Evolutionary conservation across 805 yeast genomes (phyloP), one percentile per base, ranked within the genome.

Genomic region (Spathaspora passalidarum): DNA sequence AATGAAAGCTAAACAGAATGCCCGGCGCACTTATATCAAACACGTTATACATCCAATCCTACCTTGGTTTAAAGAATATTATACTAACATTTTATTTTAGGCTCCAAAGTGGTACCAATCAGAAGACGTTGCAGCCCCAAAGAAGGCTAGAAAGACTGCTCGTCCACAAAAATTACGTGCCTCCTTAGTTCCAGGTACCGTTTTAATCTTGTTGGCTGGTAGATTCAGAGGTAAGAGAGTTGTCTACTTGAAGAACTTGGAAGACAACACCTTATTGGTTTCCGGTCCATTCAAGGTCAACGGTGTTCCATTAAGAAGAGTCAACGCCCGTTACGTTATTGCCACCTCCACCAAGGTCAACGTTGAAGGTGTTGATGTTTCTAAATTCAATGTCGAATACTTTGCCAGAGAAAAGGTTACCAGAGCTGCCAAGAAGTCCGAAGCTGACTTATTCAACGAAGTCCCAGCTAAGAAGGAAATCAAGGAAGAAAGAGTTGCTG

Each of bases 201-300:
- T 92, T 62, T 81, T 94, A 73, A 92, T 92, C 76, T 79, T 92
- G 74, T 84, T 92, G 72, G 97, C 98, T 67, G 99, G 99, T 73
- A 89, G 97, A 79, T 92, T 90, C 96, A 88, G 99, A 79, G 99
- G 99, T 76, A 94, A 92, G 88, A 91, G 98, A 81, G 99, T 94
- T 65, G 98, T 92, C 59, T 87, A 86, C 86, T 85, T 92, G 75
- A 92, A 92, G 86, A 78, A 86, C 76, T 83, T 94, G 71, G 96
- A 90, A 79, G 98, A 94, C 84, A 88, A 89, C 89, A 92, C 97
- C 57, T 80, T 92, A 66, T 86, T 92, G 70, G 96, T 92, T 56
- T 79, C 97, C 53, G 99, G 99, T 73, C 99, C 99, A 67, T 94
- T 92, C 96, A 92, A 94, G 84, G 88, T 92, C 68, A 92, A 92